Percentiles rank a stretch among this genome's conserved stretches.
phyloP scores from a whole-genome alignment of 2,329 filamentous ascomycete genomes.

The Botryotinia calthae region DNA sequence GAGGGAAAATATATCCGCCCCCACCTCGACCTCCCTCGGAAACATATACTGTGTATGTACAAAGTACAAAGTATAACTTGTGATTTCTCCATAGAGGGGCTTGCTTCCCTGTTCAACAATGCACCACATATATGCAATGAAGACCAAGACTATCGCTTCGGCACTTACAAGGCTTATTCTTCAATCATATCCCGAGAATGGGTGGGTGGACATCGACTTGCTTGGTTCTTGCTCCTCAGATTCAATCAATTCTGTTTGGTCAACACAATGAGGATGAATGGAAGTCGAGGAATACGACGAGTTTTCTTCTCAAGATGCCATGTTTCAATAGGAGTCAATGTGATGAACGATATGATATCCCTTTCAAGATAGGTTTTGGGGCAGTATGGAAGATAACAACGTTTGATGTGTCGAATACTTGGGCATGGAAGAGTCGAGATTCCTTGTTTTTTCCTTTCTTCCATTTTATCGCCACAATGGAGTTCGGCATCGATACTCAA shows the following conservation, averaged over 20 bases:
- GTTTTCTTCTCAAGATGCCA: neutral
- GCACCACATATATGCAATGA: neutral
- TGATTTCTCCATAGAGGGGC: neutral
- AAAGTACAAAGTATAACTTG: neutral
- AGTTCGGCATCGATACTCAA: neutral
- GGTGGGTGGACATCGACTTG: slow-evolving; percentile 23
- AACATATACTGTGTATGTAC: neutral
- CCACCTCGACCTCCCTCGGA: neutral
- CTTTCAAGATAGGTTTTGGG: neutral
- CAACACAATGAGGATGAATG: neutral
- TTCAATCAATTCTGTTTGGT: neutral
- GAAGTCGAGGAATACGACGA: neutral
- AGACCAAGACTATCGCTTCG: slow-evolving; percentile 20
- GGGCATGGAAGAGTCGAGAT: neutral
- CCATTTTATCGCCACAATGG: neutral
- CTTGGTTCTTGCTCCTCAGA: neutral
- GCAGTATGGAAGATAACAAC: neutral
- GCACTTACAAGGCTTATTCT: slow-evolving; percentile 28
- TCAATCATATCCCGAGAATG: slow-evolving; percentile 21
- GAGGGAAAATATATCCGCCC: neutral
- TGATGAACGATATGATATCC: neutral
- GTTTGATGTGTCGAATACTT: neutral
- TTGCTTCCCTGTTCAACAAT: slow-evolving; percentile 3
- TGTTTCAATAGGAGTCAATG: neutral
- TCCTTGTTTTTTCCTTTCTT: neutral